Base-by-base conservation (phyloP, 148 eudicot species). In the Mesembryanthemum crystallinum region DNA sequence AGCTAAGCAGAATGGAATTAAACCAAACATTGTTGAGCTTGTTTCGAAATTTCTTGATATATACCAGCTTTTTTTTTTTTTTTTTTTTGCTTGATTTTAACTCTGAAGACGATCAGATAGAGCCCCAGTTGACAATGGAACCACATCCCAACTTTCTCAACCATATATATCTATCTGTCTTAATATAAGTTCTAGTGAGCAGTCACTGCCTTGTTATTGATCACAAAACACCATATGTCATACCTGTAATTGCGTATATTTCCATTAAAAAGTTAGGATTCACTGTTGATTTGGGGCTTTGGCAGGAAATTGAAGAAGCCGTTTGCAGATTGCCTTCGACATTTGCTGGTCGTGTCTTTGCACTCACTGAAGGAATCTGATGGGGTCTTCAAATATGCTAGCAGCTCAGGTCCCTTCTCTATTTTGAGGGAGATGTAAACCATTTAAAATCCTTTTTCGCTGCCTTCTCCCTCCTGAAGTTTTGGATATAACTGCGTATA, bases 311-410 rank as follows among this genome's bases (percentile, higher is more conserved):
- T 65, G 72, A 83, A 73, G 86, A 80, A 60, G 98, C 97, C 57
- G 65, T 92, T 68, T 82, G 88, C 64, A 80, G 82, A 77, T 71
- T 94, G 78, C 92, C 90, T 2, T 82, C 85, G 47, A 79, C 86
- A 35, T 88, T 94, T 71, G 78, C 86, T 11, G 89, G 86, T 54
- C 85, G 98, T 74, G 89, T 90, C 39, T 90, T 84, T 78, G 87
- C 93, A 24, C 87, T 92, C 15, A 90, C 90, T 3, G 91, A 94
- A 80, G 96, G 98, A 71, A 85, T 94, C 60, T 90, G 86, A 88
- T 54, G 72, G 72, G 69, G 60, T 42, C 52, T 25, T 14, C 45
- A 42, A 35, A 73, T 27, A 60, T 73, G 20, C 33, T 45, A 27
- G 43, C 24, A 64, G 45, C 20, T 49, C 8, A 32, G 49, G 61